Evolutionary conservation across 768 basidiomycete species (phyloP).

Genomic region (Lentinula raphanica): DNA sequence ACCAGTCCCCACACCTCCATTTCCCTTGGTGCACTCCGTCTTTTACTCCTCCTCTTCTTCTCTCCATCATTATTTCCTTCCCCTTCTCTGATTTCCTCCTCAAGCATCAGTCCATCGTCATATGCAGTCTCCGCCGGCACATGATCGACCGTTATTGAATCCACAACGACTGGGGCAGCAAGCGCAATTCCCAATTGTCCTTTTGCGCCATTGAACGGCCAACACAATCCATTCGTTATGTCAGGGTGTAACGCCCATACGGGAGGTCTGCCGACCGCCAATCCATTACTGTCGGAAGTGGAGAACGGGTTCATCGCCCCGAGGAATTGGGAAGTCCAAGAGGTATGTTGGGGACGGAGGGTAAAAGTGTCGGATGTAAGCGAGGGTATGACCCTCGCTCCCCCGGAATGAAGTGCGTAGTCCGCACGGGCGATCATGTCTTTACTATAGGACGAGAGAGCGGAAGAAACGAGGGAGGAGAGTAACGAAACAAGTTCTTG

Average conservation of each 20-base stretch:
- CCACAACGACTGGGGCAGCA: conserved; percentile 66
- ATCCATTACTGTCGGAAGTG: conserved; percentile 25
- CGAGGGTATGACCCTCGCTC: conserved; percentile 74
- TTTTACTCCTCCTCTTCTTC: neutral
- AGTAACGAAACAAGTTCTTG: conserved; percentile 44
- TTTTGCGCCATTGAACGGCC: conserved; percentile 77
- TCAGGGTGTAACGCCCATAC: conserved; percentile 88
- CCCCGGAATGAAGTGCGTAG: conserved; percentile 79
- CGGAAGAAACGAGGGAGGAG: conserved; percentile 37
- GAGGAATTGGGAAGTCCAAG: conserved; percentile 41
- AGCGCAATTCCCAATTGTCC: conserved; percentile 85
- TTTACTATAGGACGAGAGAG: conserved; percentile 57
- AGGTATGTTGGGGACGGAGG: conserved; percentile 39
- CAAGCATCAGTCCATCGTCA: conserved; percentile 72
- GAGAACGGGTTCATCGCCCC: conserved; percentile 41
- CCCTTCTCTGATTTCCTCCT: conserved; percentile 46
- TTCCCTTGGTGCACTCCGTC: conserved; percentile 59
- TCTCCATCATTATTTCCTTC: conserved; percentile 29
- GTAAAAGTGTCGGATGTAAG: conserved; percentile 78
- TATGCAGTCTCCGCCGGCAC: conserved; percentile 76
- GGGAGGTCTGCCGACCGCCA: conserved; percentile 72
- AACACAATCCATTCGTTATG: conserved; percentile 78
- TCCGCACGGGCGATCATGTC: conserved; percentile 81
- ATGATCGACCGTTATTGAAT: conserved; percentile 85
- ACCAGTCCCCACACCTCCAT: conserved; percentile 71